Conservation (phyloP, 164 flowering plant genomes). For the Chimonanthus praecox region DNA sequence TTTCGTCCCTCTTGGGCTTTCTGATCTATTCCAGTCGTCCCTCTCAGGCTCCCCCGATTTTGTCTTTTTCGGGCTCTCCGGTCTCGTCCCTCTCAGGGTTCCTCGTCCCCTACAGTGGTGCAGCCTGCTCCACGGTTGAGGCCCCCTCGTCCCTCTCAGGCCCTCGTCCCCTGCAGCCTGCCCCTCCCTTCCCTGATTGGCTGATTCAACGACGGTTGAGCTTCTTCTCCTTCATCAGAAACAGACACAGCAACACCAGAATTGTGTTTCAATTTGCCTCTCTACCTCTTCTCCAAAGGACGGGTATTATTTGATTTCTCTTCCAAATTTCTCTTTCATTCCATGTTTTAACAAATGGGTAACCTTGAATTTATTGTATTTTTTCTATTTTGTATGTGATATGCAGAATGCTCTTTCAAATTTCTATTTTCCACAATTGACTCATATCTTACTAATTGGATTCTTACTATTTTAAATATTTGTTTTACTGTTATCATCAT, state of each 20-base stretch:
- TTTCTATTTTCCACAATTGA: not conserved
- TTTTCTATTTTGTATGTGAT: not conserved
- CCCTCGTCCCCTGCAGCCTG: no score
- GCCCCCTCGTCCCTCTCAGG: no score
- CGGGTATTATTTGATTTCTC: slow-evolving; percentile 41
- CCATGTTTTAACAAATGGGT: not conserved
- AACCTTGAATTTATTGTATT: not conserved
- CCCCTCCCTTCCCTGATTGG: no score
- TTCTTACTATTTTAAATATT: not conserved
- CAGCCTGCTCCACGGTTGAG: no score
- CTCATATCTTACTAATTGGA: not conserved
- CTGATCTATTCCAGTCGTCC: no score
- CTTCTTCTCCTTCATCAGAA: slow-evolving; percentile 48
- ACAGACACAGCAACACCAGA: slow-evolving; percentile 56
- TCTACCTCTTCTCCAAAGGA: slow-evolving; percentile 92
- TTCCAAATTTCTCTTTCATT: not conserved
- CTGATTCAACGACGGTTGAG: no score
- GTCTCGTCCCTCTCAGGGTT: no score
- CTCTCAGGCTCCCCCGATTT: no score
- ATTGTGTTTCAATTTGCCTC: slow-evolving; percentile 83
- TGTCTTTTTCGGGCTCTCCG: no score
- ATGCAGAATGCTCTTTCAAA: not conserved
- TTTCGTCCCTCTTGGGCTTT: no score
- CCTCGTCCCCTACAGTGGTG: no score
- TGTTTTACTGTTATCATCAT: not conserved